Base-by-base conservation (phyloP, 805 yeast species). In the Candida tibetensis region DNA sequence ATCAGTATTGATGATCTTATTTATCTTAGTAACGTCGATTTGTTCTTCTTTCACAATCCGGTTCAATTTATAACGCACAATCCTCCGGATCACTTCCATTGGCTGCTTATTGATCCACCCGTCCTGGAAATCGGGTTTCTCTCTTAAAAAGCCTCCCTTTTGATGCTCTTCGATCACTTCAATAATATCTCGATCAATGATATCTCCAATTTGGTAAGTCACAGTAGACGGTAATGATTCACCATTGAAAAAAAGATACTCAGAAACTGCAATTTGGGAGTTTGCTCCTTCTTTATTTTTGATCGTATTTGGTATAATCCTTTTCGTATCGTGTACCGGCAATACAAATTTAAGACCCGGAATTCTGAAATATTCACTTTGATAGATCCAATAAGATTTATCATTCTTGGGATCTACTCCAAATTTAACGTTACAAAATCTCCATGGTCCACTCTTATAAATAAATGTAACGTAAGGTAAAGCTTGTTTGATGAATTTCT, bases 361-460 rank as follows among this genome's bases (percentile, higher is more conserved):
- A 4, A 78, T 66, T 26, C 89, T 74, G 63, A 90, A 93, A 39
- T 85, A 82, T 60, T 90, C 97, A 15, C 90, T 82, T 62, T 93
- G 99, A 55, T 79, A 88, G 23, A 59, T 60, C 42, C 85, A 81
- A 48, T 70, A 81, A 9, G 66, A 55, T 1, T 62, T 51, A 32
- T 82, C 79, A 2, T 60, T 49, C 29, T 76, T 65, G 0, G 98
- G 97, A 60, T 91, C 86, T 28, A 81, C 70, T 1, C 96, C 97
- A 48, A 81, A 79, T 47, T 68, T 75, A 31, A 89, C 80, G 56
- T 83, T 88, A 8, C 93, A 78, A 42, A 87, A 88, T 50, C 98
- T 74, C 95, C 96, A 93, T 0, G 98, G 99, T 0, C 99, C 99
- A 52, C 84, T 85, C 26, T 84, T 79, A 56, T 81, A 85, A 29